These are phyloP conservation scores for Amniculicola lignicola DNA, from an alignment of 495 filamentous ascomycete species.

Conservation along the genomic window DNA sequence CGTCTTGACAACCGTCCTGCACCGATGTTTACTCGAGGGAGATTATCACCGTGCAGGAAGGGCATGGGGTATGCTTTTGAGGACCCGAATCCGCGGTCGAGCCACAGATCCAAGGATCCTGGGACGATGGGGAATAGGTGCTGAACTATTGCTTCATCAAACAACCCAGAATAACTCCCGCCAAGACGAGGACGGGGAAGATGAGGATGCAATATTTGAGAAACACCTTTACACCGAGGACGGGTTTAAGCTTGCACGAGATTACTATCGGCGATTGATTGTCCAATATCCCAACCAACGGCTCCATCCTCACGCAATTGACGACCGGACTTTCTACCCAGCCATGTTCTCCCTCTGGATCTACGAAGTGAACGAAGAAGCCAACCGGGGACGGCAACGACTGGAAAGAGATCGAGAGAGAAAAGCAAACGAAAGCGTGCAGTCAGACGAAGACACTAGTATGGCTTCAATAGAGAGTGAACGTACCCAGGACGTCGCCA, in stretches of 20 bases:
- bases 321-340: conserved; percentile 59
- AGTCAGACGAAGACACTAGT: conserved; percentile 9
- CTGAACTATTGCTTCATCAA: conserved; percentile 57
- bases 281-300: conserved; percentile 61
- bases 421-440: conserved; percentile 4
- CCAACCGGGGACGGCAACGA: conserved; percentile 34
- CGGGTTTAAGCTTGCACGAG: conserved; percentile 55
- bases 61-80: conserved; percentile 63
- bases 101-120: conserved; percentile 55
- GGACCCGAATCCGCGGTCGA: conserved; percentile 51
- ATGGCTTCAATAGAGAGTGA: not conserved
- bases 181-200: not conserved
- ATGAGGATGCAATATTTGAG: not conserved
- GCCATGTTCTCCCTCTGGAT: conserved; percentile 68
- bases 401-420: conserved; percentile 7
- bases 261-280: conserved; percentile 66
- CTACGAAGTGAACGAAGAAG: conserved; percentile 55
- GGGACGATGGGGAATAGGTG: conserved; percentile 66
- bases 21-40: conserved; percentile 57
- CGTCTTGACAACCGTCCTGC: conserved; percentile 59
- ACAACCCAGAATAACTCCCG: not conserved
- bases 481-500: conserved; percentile 4
- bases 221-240: conserved; percentile 46
- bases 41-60: conserved; percentile 62
- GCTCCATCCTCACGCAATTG: conserved; percentile 44